Conservation (phyloP, 1,139 yeast genomes). For the Blastobotrys persicus region DNA sequence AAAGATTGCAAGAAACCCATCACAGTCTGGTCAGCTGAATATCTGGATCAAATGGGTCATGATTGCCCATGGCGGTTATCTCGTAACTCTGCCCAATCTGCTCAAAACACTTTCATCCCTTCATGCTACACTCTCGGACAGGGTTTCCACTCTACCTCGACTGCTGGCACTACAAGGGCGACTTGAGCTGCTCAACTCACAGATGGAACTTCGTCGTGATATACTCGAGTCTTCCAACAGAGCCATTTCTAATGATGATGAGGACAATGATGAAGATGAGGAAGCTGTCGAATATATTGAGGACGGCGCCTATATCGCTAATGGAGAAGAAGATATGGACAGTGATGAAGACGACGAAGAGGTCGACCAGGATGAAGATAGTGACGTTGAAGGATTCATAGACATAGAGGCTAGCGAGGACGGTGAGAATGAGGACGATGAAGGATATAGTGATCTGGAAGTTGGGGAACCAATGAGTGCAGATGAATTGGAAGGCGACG, state of each 20-base stretch:
- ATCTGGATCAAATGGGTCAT: constrained; percentile 94
- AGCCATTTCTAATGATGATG: constrained; percentile 36
- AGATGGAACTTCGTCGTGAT: constrained; percentile 63
- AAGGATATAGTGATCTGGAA: constrained; percentile 32
- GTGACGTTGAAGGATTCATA: constrained; percentile 19
- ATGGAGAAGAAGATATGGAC: constrained; percentile 42
- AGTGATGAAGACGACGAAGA: constrained; percentile 43
- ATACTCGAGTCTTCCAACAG: constrained; percentile 40
- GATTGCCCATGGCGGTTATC: constrained; percentile 84
- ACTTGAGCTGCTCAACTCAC: constrained; percentile 67
- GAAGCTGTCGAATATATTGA: constrained; percentile 51
- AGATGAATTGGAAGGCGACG: constrained; percentile 18
- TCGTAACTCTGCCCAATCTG: constrained; percentile 68
- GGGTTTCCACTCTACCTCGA: constrained; percentile 74
- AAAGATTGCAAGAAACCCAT: constrained; percentile 65
- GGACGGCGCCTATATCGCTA: constrained; percentile 48
- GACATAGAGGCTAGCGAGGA: constrained; percentile 31
- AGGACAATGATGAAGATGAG: constrained; percentile 36
- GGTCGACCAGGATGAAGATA: constrained; percentile 34
- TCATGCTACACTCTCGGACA: constrained; percentile 71
- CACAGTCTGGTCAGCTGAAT: constrained; percentile 71
- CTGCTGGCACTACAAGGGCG: constrained; percentile 82
- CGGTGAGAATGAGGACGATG: constrained; percentile 29
- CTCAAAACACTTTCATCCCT: constrained; percentile 67
- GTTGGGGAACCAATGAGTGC: constrained; percentile 15